Conservation (phyloP, 2,329 filamentous ascomycete species). For the Thermochaetoides dissita region DNA sequence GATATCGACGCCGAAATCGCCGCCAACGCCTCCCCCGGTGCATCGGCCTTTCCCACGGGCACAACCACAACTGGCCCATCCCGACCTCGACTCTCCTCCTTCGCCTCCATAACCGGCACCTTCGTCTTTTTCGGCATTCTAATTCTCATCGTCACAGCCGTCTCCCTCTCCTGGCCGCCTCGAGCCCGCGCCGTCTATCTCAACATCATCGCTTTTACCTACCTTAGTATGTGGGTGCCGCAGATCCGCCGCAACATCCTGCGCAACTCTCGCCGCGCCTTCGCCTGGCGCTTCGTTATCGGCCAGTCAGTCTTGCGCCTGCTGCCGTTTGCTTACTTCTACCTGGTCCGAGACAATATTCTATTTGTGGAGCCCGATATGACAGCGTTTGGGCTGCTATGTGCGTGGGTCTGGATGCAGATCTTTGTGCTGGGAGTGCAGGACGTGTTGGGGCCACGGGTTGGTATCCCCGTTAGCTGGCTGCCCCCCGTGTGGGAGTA, state of each 20-base stretch:
- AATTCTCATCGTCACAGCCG: conserved; percentile 36
- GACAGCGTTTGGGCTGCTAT: conserved; percentile 48
- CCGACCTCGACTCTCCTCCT: conserved; percentile 22
- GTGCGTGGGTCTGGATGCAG: conserved; percentile 78
- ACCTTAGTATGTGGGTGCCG: conserved; percentile 83
- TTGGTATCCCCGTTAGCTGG: conserved; percentile 61
- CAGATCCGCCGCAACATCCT: conserved; percentile 84
- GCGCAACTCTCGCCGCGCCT: conserved; percentile 79
- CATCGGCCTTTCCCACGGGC: conserved; percentile 22
- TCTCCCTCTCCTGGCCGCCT: conserved; percentile 45
- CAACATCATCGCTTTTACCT: conserved; percentile 54
- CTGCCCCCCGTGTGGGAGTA: conserved; percentile 80
- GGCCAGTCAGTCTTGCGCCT: conserved; percentile 71
- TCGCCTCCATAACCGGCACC: conserved; percentile 43
- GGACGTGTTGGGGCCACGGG: conserved; percentile 75
- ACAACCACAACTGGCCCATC: conserved; percentile 16
- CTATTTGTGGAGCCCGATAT: conserved; percentile 61
- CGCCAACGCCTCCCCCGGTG: conserved; percentile 21
- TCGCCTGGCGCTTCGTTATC: conserved; percentile 82
- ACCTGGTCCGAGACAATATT: conserved; percentile 63
- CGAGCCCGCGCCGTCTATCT: conserved; percentile 40
- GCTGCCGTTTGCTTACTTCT: conserved; percentile 75
- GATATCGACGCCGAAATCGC: conserved; percentile 48
- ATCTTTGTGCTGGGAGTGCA: conserved; percentile 66
- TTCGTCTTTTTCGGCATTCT: conserved; percentile 42